Conservation (phyloP, 805 yeast species). For the Ogataea pini region DNA sequence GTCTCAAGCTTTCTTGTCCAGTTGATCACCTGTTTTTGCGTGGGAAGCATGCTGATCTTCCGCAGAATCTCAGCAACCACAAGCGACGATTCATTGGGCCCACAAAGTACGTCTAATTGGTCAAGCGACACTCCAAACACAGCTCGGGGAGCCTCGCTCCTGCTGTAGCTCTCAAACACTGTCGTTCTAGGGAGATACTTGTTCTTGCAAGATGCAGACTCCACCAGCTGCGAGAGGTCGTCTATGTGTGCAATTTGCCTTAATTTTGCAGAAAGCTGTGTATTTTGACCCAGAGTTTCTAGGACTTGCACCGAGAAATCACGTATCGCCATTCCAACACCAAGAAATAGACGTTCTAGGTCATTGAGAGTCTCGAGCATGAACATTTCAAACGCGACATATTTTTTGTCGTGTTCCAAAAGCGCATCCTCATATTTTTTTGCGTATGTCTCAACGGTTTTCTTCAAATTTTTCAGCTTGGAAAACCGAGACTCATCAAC, state of each 20-base stretch:
- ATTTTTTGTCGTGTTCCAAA: constrained; percentile 10
- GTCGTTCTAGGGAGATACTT: constrained; percentile 10
- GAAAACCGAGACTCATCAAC: constrained; percentile 3
- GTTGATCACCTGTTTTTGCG: constrained; percentile 11
- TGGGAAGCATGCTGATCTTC: constrained; percentile 8
- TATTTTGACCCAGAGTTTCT: constrained; percentile 14
- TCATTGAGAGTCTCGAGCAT: constrained; percentile 16
- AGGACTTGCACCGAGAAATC: constrained; percentile 14
- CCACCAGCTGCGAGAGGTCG: constrained; percentile 12
- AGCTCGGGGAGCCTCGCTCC: constrained; percentile 8
- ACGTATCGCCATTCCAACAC: constrained; percentile 12
- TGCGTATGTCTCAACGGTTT: constrained; percentile 6
- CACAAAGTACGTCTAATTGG: constrained; percentile 8
- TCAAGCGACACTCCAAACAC: constrained; percentile 18
- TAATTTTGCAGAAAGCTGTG: background rate
- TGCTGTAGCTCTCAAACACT: constrained; percentile 19
- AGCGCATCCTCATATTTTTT: constrained; percentile 11
- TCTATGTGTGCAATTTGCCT: constrained; percentile 1
- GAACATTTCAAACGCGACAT: constrained; percentile 14
- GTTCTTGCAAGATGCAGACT: constrained; percentile 2
- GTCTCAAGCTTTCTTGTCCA: constrained; percentile 17
- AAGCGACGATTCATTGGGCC: constrained; percentile 13
- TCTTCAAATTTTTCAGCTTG: constrained; percentile 13
- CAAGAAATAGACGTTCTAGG: constrained; percentile 11
- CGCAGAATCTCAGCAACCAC: constrained; percentile 16